Evolutionary conservation across 352 stramenopile species (phyloP).

Genomic region (Vaucheria bursata): DNA sequence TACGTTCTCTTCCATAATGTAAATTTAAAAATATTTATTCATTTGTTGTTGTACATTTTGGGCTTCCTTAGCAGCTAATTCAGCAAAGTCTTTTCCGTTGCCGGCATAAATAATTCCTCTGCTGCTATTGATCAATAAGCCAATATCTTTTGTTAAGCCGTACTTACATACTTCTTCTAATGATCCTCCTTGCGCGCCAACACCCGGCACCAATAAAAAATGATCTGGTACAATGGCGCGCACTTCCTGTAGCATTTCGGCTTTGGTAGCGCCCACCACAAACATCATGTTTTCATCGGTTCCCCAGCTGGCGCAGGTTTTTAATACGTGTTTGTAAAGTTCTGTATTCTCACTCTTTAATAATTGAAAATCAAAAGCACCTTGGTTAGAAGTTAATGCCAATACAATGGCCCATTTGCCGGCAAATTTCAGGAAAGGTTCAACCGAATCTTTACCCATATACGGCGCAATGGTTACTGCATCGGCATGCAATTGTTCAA

Average conservation of each 20-base stretch:
- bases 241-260: background rate
- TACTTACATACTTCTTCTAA: no score
- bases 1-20: no score
- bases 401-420: background rate
- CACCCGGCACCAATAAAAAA: background rate
- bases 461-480: background rate
- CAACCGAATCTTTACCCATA: background rate
- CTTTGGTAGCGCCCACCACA: no score
- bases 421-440: background rate
- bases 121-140: no score
- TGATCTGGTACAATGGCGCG: background rate
- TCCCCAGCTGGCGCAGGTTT: background rate
- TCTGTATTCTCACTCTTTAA: background rate
- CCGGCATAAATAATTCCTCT: no score
- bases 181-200: background rate
- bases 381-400: background rate
- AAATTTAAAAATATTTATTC: no score
- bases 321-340: background rate
- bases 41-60: no score
- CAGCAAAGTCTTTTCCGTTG: no score
- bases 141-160: no score
- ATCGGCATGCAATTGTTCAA: background rate
- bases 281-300: no score
- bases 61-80: no score
- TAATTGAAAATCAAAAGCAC: background rate